Evolutionary conservation across 2,329 filamentous ascomycete genomes (phyloP).

Genomic region (Microsporum ferrugineum): DNA sequence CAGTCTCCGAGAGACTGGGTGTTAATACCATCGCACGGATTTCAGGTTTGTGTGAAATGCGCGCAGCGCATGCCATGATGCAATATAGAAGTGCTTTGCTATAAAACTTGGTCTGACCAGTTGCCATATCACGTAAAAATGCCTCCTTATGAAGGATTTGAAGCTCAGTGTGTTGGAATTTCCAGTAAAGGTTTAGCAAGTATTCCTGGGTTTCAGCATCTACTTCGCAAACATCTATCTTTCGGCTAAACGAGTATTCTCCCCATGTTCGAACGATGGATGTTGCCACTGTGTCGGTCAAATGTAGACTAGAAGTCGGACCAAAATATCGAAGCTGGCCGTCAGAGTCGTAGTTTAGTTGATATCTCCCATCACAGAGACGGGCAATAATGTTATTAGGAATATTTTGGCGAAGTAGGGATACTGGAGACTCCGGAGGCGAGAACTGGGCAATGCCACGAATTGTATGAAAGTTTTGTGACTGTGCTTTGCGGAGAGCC

Average conservation of each 20-base stretch:
- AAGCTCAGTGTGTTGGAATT: slow-evolving; percentile 10
- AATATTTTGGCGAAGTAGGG: background rate
- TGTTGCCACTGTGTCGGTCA: slow-evolving; percentile 3
- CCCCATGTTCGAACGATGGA: slow-evolving; percentile 6
- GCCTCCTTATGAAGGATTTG: slow-evolving; percentile 7
- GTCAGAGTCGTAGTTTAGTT: slow-evolving; percentile 4
- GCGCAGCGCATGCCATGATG: slow-evolving; percentile 12
- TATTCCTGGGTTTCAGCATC: slow-evolving; percentile 8
- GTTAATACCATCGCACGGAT: slow-evolving; percentile 12
- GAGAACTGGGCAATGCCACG: slow-evolving; percentile 8
- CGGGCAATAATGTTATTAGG: slow-evolving; percentile 5
- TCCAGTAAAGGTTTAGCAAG: slow-evolving; percentile 10
- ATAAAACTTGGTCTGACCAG: slow-evolving; percentile 8
- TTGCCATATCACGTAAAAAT: slow-evolving; percentile 8
- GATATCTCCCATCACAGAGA: slow-evolving; percentile 9
- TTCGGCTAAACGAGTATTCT: background rate
- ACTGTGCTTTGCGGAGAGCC: background rate
- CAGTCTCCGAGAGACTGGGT: background rate
- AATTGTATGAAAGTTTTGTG: slow-evolving; percentile 1
- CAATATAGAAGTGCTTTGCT: slow-evolving; percentile 14
- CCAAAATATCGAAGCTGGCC: slow-evolving; percentile 4
- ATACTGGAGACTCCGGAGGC: background rate
- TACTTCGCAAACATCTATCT: slow-evolving; percentile 3
- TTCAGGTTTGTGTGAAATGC: slow-evolving; percentile 10
- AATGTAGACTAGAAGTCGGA: slow-evolving; percentile 10